Conservation (phyloP, 2,329 filamentous ascomycete species). For the Cryphonectria naterciae region DNA sequence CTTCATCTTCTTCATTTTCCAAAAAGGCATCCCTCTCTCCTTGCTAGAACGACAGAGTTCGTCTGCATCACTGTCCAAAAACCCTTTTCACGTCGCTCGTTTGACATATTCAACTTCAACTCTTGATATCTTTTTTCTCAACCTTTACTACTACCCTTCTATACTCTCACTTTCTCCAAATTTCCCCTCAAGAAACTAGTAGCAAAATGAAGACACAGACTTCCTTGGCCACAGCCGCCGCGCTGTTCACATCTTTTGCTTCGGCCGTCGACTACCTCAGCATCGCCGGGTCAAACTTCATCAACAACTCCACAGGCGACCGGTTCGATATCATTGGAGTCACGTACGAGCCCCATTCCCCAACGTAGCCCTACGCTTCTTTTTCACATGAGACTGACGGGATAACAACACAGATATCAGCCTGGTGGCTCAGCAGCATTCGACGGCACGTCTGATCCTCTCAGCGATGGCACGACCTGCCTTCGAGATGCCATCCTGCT, state of each 20-base stretch:
- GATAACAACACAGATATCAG: slow-evolving; percentile 50
- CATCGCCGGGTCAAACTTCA: slow-evolving; percentile 43
- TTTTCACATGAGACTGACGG: slow-evolving; percentile 10
- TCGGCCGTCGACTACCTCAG: slow-evolving; percentile 26
- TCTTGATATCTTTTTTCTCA: background rate
- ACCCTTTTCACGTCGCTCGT: slow-evolving; percentile 14
- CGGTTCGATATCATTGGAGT: slow-evolving; percentile 65
- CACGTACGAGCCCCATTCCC: slow-evolving; percentile 39
- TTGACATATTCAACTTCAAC: slow-evolving; percentile 12
- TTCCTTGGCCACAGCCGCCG: slow-evolving; percentile 25
- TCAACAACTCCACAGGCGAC: slow-evolving; percentile 58
- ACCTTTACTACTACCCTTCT: background rate
- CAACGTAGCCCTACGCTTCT: too few species aligned
- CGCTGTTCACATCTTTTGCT: slow-evolving; percentile 27
- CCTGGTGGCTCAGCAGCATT: slow-evolving; percentile 63
- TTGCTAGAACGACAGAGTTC: slow-evolving; percentile 1
- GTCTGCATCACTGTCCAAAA: background rate
- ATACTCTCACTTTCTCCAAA: background rate
- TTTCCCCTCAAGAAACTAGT: background rate
- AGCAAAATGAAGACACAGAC: slow-evolving; percentile 28
- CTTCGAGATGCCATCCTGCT: slow-evolving; percentile 60
- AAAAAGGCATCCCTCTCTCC: background rate
- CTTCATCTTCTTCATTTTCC: slow-evolving; percentile 1
- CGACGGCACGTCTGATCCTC: slow-evolving; percentile 46
- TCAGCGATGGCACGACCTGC: slow-evolving; percentile 44